Evolutionary conservation across 2,329 filamentous ascomycete genomes (phyloP).

Genomic region (Didymella pinodella): DNA sequence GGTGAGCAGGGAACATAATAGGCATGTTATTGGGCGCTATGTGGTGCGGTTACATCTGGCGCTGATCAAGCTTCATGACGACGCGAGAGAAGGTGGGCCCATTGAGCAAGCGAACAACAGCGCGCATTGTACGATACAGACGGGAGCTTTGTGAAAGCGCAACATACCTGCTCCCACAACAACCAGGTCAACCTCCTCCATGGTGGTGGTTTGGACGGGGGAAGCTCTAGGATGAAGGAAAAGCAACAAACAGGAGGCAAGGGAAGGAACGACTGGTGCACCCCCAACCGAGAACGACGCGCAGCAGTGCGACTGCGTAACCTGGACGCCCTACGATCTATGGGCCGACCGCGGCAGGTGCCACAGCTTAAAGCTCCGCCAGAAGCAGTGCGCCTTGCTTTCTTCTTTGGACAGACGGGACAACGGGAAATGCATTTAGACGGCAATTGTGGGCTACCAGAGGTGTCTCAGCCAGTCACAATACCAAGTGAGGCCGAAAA

Average conservation of each 20-base stretch:
- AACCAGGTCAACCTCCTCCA: constrained; percentile 32
- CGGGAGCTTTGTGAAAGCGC: not conserved
- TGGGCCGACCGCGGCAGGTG: constrained; percentile 1
- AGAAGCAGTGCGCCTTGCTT: not conserved
- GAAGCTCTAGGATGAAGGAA: not conserved
- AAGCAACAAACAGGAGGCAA: not conserved
- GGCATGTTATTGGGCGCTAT: not conserved
- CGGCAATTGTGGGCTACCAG: constrained; percentile 5
- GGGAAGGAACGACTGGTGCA: constrained; percentile 2
- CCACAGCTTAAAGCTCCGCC: not conserved
- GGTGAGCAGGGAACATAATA: constrained; percentile 1
- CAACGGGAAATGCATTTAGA: not conserved
- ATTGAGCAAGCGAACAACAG: not conserved
- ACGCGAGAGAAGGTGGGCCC: not conserved
- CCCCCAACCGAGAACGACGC: not conserved
- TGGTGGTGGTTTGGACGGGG: constrained; percentile 6
- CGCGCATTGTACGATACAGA: not conserved
- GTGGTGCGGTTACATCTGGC: not conserved
- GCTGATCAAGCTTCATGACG: not conserved
- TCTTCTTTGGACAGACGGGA: not conserved
- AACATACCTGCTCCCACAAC: constrained; percentile 38
- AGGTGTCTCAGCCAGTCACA: constrained; percentile 4
- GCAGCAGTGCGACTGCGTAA: constrained; percentile 1
- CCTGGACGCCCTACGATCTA: not conserved
- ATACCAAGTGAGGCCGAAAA: not conserved